Conservation (phyloP, 169 alveolate genomes). For the Miamiensis avidus region DNA sequence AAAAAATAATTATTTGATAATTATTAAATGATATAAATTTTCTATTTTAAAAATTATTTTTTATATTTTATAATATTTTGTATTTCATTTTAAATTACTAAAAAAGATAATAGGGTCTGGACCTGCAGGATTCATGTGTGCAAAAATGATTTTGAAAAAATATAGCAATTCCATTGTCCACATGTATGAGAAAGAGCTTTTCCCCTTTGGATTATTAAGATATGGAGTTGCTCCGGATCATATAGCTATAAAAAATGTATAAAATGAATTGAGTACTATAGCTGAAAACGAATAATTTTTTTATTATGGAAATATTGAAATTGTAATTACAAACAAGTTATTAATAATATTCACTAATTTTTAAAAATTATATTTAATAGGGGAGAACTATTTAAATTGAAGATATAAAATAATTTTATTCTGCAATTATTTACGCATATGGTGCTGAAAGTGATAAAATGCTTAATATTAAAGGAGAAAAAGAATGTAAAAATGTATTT, state of each 20-base stretch:
- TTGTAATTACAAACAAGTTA: slow-evolving; percentile 5
- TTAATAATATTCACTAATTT: background rate
- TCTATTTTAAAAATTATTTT: no score
- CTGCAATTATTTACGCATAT: slow-evolving; percentile 60
- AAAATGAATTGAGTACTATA: slow-evolving; percentile 50
- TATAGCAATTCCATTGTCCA: slow-evolving; percentile 48
- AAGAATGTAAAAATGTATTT: slow-evolving; percentile 26
- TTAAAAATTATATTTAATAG: background rate
- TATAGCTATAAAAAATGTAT: slow-evolving; percentile 56
- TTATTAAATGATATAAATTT: no score
- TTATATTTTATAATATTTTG: no score
- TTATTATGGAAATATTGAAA: slow-evolving; percentile 61
- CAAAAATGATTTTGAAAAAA: slow-evolving; percentile 42
- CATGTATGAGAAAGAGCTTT: slow-evolving; percentile 53
- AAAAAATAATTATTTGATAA: no score
- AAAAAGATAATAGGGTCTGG: slow-evolving; percentile 63
- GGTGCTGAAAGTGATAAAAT: slow-evolving; percentile 65
- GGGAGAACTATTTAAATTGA: slow-evolving; percentile 47
- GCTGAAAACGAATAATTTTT: slow-evolving; percentile 31
- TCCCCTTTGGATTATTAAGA: slow-evolving; percentile 68
- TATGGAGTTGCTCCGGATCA: slow-evolving; percentile 79
- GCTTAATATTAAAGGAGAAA: slow-evolving; percentile 45
- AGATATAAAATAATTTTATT: slow-evolving; percentile 37
- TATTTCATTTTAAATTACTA: background rate
- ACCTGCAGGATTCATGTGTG: slow-evolving; percentile 71